Percentiles rank a stretch among this genome's conserved stretches.
Conservation (phyloP, 139 green algal genomes). For the Picochlorum sp. region DNA sequence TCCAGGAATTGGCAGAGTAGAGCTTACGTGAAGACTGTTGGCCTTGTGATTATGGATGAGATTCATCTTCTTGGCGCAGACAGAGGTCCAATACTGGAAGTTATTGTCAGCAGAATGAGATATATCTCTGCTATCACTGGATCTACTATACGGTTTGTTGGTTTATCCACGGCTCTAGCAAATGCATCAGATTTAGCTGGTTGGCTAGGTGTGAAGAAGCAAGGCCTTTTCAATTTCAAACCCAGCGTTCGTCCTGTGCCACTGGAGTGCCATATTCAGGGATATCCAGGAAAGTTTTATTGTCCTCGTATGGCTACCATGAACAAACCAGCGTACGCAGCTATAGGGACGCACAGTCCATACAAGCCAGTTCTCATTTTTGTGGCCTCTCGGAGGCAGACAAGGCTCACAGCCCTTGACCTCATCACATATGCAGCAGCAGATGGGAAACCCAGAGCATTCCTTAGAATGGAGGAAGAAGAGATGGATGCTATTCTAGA, state of each 20-base stretch:
- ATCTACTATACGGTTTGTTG: conserved; percentile 75
- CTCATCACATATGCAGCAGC: conserved; percentile 88
- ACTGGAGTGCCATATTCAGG: conserved; percentile 93
- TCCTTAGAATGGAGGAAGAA: conserved; percentile 59
- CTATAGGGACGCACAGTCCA: conserved; percentile 87
- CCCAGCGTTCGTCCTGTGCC: conserved; percentile 87
- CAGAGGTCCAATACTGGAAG: conserved; percentile 90
- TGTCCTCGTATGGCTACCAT: conserved; percentile 95
- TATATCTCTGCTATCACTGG: conserved; percentile 72
- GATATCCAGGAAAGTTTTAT: conserved; percentile 88
- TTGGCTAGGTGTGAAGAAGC: conserved; percentile 78
- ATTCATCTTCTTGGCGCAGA: conserved; percentile 95
- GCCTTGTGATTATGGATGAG: conserved; percentile 95
- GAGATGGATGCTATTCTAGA: conserved; percentile 37
- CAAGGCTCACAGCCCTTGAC: conserved; percentile 90
- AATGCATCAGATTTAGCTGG: conserved; percentile 91
- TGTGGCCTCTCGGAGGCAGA: conserved; percentile 83
- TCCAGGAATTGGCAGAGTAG: conserved; percentile 79
- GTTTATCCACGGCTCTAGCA: conserved; percentile 88
- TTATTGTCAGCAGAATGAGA: conserved; percentile 82
- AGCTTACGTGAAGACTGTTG: conserved; percentile 63
- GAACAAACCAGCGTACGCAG: conserved; percentile 96
- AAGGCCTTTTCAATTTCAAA: conserved; percentile 97
- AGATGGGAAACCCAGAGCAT: conserved; percentile 73
- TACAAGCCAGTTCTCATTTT: conserved; percentile 66